Evolutionary conservation across 169 alveolate species (phyloP).

Genomic region (Perkinsus chesapeaki): DNA sequence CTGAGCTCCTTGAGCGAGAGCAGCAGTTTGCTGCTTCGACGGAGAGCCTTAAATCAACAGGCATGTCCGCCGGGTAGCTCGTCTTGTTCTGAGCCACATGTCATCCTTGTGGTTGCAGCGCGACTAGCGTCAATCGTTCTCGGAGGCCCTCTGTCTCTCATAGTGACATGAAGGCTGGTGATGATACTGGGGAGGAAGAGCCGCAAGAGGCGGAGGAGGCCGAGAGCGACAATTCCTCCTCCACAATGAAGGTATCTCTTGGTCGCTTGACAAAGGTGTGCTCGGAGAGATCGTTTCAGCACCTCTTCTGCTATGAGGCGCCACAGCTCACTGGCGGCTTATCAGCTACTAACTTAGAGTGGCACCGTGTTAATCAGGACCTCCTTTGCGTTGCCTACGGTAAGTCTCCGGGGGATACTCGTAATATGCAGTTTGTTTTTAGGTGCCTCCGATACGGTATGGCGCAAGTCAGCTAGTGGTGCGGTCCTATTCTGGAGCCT

Average conservation of each 20-base stretch:
- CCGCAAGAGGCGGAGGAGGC: no score
- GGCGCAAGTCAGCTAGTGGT: slow-evolving; percentile 43
- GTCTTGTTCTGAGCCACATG: no score
- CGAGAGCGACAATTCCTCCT: no score
- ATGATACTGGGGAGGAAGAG: no score
- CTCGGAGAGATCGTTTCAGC: background rate
- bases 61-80: no score
- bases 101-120: no score
- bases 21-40: background rate
- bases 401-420: background rate
- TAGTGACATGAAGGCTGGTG: no score
- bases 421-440: background rate
- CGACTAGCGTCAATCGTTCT: no score
- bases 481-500: slow-evolving; percentile 74
- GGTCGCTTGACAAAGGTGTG: no score
- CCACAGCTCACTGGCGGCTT: background rate
- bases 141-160: no score
- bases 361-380: slow-evolving; percentile 1
- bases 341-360: background rate
- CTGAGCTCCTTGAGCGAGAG: background rate
- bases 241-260: no score
- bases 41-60: background rate
- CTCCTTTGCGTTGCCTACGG: slow-evolving; percentile 8
- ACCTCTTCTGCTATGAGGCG: background rate
- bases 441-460: slow-evolving; percentile 7